Base-by-base conservation (phyloP, 768 basidiomycete species). In the Nidularia sp. region DNA sequence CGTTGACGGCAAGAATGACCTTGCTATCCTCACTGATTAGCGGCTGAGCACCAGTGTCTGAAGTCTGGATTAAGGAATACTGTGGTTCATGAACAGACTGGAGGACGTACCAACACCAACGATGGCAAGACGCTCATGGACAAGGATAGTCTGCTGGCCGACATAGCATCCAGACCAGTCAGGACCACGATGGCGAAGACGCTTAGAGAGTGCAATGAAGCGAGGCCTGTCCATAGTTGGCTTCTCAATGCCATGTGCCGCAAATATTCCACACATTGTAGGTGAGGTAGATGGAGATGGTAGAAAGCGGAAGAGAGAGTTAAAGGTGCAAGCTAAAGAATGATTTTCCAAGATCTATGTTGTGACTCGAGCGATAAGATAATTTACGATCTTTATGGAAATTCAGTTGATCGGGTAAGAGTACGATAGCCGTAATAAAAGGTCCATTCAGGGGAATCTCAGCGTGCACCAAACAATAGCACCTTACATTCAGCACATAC, bases 151-250 rank as follows among this genome's bases (percentile, higher is more conserved):
- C 48, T 86, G 78, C 67, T 85, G 83, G 44, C 90, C 90, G 56
- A 94, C 89, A 68, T 84, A 88, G 71, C 92, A 96, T 31, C 97
- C 97, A 10, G 93, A 94, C 97, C 97, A 99, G 71, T 99, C 97
- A 8, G 97, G 97, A 10, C 97, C 97, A 56, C 95, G 86, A 66
- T 97, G 95, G 48, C 96, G 82, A 54, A 92, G 85, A 56, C 84
- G 85, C 72, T 93, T 97, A 8, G 93, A 93, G 60, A 90, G 79
- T 3, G 91, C 86, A 52, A 98, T 85, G 62, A 85, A 88, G 51
- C 76, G 82, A 44, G 86, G 75, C 56, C 95, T 79, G 59, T 87
- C 86, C 22, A 70, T 68, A 35, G 78, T 63, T 34, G 93, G 86
- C 51, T 85, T 87, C 56, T 87, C 77, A 53, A 93, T 68, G 58